Base-by-base conservation (phyloP, 441 rosid genomes). In the Pelargonium myrrhifolium region DNA sequence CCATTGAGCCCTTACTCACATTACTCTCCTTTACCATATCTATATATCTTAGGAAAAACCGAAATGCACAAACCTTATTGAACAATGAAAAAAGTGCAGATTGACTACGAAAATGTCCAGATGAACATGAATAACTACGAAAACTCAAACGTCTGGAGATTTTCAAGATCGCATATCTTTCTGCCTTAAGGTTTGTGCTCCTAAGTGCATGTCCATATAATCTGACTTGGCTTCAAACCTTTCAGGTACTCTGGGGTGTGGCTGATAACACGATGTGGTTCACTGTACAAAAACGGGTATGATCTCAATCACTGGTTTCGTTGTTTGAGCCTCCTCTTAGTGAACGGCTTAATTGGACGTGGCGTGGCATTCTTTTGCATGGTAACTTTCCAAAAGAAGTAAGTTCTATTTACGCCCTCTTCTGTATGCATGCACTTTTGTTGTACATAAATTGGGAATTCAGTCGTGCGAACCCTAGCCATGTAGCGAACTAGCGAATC, bases 181-280 rank as follows among this genome's bases (percentile, higher is more conserved):
- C n/a, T n/a, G n/a, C n/a, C n/a, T n/a, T n/a, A n/a, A n/a, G n/a
- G n/a, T 42, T 7, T 14, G 20, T 1, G 15, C 12, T 60, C 31
- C 65, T 26, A 59, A 20, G 35, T 8, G 24, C 39, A 6, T 40
- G n/a, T 20, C 20, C 24, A 18, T 1, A 45, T 22, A 64, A 10
- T 9, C 63, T 37, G 6, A 2, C 35, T n/a, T n/a, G 11, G 42
- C 28, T 14, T 49, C 12, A 14, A 21, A 9, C 6, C 11, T 60
- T 69, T 69, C 84, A 93, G 97, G 86, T 91, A 88, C 76, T 80
- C 84, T 17, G 96, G 99, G 51, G 96, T 93, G 42, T 91, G 99
- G 97, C 73, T 91, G 76, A 83, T 93, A 65, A 88, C 99, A 49
- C 84, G 99, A 3, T 93, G 96, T 10, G 96, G 92, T 58, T 71